Percentiles rank a stretch among this genome's conserved stretches.
Evolutionary conservation across 129 eudicot species (phyloP).

Genomic region (Deinandra increscens): DNA sequence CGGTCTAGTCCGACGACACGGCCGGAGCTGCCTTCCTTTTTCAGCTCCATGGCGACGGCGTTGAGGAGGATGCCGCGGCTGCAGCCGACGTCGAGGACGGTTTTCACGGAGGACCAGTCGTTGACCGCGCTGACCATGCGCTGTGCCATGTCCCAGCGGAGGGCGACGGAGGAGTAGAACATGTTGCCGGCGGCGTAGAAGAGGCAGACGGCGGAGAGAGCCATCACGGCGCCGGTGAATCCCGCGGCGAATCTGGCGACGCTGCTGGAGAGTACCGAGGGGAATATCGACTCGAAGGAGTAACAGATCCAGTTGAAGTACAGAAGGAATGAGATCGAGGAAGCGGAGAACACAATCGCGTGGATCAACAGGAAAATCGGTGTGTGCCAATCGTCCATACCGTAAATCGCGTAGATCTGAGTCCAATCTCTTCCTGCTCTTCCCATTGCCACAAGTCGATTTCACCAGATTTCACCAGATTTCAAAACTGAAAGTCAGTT

Average conservation of each 20-base stretch:
- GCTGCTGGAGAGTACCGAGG: slow-evolving; percentile 40
- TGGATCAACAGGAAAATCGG: slow-evolving; percentile 62
- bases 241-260: slow-evolving; percentile 73
- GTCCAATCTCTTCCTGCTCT: slow-evolving; percentile 85
- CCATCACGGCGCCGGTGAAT: slow-evolving; percentile 81
- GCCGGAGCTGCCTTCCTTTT: slow-evolving; percentile 81
- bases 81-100: slow-evolving; percentile 86
- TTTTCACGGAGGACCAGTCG: slow-evolving; percentile 79
- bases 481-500: background rate
- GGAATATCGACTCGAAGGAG: slow-evolving; percentile 41
- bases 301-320: slow-evolving; percentile 59
- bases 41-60: slow-evolving; percentile 83
- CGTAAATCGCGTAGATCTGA: slow-evolving; percentile 91
- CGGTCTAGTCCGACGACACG: slow-evolving; percentile 72
- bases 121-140: slow-evolving; percentile 60
- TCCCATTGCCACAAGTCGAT: slow-evolving; percentile 42
- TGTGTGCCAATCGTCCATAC: slow-evolving; percentile 82
- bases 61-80: slow-evolving; percentile 86
- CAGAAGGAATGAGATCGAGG: slow-evolving; percentile 54
- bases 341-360: slow-evolving; percentile 51
- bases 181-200: slow-evolving; percentile 75
- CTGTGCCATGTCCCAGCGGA: slow-evolving; percentile 84
- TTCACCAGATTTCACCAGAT: slow-evolving; percentile 20
- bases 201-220: slow-evolving; percentile 73
- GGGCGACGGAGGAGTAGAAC: slow-evolving; percentile 77